Percentiles rank a stretch among this genome's conserved stretches.
Evolutionary conservation across 2,329 filamentous ascomycete genomes (phyloP).

Genomic region (Trichoderma aggressivum): DNA sequence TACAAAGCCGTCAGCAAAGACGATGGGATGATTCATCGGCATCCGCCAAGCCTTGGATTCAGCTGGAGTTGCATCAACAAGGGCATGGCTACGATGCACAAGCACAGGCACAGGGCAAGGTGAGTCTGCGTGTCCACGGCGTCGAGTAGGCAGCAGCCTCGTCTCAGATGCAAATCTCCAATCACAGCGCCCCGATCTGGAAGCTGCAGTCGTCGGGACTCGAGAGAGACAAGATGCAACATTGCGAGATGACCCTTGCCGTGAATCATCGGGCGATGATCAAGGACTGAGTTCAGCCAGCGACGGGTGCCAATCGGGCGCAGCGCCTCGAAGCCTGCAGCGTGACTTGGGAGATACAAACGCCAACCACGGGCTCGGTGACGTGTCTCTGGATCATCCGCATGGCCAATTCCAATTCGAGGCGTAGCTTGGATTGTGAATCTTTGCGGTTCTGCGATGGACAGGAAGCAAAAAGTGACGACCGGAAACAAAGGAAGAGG

Average conservation of each 20-base stretch:
- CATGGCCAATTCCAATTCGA: background rate
- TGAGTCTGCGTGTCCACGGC: background rate
- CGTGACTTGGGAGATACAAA: background rate
- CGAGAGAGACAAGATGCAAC: background rate
- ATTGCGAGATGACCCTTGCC: background rate
- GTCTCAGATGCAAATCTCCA: background rate
- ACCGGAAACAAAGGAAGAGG: background rate
- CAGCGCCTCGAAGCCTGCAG: background rate
- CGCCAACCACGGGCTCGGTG: slow-evolving; percentile 6
- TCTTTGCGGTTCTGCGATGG: background rate
- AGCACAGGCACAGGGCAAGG: background rate
- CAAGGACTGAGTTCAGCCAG: slow-evolving; percentile 1
- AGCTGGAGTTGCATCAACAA: background rate
- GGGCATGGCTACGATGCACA: background rate
- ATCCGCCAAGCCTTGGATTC: background rate
- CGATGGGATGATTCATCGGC: background rate
- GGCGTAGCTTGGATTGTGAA: background rate
- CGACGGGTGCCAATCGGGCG: slow-evolving; percentile 4
- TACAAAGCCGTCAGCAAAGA: slow-evolving; percentile 9
- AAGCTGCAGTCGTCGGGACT: background rate
- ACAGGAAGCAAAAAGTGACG: background rate
- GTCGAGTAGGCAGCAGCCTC: slow-evolving; percentile 7
- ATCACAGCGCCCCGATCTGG: background rate
- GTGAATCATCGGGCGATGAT: background rate
- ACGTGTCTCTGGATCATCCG: slow-evolving; percentile 7